Evolutionary conservation across 1,284 basidiomycete genomes (phyloP), one percentile per base, ranked within the genome.

Genomic region (Tetrapyrgos nigripes): DNA sequence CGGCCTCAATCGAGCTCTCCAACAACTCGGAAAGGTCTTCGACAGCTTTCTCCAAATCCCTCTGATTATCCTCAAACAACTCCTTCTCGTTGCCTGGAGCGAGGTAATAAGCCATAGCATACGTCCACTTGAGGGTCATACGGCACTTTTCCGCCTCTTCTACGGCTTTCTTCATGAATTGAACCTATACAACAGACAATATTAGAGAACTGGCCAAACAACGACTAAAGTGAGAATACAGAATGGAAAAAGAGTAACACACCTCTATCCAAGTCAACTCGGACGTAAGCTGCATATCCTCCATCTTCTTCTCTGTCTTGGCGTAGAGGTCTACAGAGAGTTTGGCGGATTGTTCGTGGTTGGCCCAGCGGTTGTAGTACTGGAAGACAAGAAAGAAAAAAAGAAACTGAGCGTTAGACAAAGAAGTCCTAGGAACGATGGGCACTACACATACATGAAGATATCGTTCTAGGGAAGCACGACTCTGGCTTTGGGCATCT

Each of bases 251-350:
- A 44, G 29, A 29, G 45, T 17, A 6, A 49, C 46, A n/a, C n/a
- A 48, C 96, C 77, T 99, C 96, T 66, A 98, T 98, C 97, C 97
- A 99, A 3, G 95, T 96, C 37, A 99, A 78, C 56, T 89, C 85
- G 1, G 94, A 94, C 8, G 89, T 90, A 62, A 94, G 85, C 79
- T 98, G 97, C 92, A 99, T 97, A 77, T 97, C 94, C 76, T 98
- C 96, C 97, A 99, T 99, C 88, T 98, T 98, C 86, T 96, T 96
- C 84, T 99, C 96, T 3, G 96, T 98, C 77, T 95, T 94, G 56
- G 84, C 83, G 75, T 97, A 96, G 51, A 98, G 81, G 67, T 98
- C 94, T 19, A 93, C 79, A 24, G 97, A 96, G 43, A 99, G 88
- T 76, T 96, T 96, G 50, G 96, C 95, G 13, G 95, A 97, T 74